phyloP scores from a whole-genome alignment of 768 basidiomycete species.

The Paxillus involutus region DNA sequence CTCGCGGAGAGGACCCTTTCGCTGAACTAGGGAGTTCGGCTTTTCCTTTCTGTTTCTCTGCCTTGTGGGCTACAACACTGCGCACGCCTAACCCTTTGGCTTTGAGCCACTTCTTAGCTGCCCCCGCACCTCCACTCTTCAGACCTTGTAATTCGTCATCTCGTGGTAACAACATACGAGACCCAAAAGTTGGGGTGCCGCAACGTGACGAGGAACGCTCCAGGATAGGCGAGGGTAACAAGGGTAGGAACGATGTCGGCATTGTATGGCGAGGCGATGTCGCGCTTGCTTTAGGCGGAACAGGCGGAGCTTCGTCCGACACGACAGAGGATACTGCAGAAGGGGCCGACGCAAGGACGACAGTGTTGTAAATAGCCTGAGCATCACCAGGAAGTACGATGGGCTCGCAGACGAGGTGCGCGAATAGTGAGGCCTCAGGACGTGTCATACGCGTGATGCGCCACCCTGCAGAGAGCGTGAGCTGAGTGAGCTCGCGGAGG shows the following conservation, averaged over 20 bases:
- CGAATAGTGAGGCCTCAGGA: conserved; percentile 66
- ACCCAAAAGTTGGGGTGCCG: conserved; percentile 64
- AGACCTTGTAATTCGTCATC: conserved; percentile 23
- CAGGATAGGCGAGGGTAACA: conserved; percentile 29
- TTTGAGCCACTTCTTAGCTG: conserved; percentile 28
- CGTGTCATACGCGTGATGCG: conserved; percentile 54
- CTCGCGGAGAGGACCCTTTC: not conserved
- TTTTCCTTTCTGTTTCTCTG: conserved; percentile 16
- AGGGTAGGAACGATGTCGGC: conserved; percentile 4
- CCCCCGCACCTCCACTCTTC: conserved; percentile 10
- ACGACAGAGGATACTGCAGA: conserved; percentile 12
- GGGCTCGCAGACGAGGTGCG: conserved; percentile 69
- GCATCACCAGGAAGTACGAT: conserved; percentile 45
- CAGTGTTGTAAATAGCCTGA: conserved; percentile 21
- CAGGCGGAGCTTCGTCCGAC: conserved; percentile 2
- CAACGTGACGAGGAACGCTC: conserved; percentile 52
- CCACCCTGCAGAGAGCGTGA: conserved; percentile 62
- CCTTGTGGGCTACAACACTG: conserved; percentile 18
- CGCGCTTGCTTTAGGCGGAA: not conserved
- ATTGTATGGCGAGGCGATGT: conserved; percentile 6
- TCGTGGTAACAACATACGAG: conserved; percentile 34
- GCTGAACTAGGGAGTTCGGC: conserved; percentile 11
- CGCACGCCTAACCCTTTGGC: conserved; percentile 30
- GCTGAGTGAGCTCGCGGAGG: conserved; percentile 56
- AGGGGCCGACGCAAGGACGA: conserved; percentile 15